Evolutionary conservation across 2,329 filamentous ascomycete species (phyloP).

Genomic region (Fusarium guadeloupense): DNA sequence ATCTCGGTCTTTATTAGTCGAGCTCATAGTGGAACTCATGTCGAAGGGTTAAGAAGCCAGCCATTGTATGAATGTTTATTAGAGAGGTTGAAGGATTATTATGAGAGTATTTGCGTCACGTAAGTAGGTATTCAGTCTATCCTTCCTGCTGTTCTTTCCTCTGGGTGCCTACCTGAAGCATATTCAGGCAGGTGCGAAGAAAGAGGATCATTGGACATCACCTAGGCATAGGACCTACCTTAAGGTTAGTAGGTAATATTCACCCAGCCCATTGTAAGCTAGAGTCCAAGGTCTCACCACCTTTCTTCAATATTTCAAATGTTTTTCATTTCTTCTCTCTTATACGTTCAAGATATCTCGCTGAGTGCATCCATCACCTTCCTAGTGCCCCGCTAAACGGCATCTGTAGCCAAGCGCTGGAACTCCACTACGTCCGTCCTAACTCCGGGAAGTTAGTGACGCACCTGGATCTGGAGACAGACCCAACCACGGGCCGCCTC

Average conservation of each 20-base stretch:
- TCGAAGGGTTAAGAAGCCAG: neutral
- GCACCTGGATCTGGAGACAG: slow-evolving; percentile 28
- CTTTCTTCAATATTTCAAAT: no score
- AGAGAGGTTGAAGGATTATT: no score
- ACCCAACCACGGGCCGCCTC: neutral
- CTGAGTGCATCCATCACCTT: no score
- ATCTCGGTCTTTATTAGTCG: slow-evolving; percentile 7
- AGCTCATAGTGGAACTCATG: slow-evolving; percentile 12
- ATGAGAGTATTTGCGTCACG: no score
- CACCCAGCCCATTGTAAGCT: no score
- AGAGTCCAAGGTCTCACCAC: no score
- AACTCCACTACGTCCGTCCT: slow-evolving; percentile 40
- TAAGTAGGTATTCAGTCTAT: no score
- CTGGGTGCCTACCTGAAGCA: neutral
- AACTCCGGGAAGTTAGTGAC: slow-evolving; percentile 43
- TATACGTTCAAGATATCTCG: no score
- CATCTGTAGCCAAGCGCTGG: slow-evolving; percentile 2
- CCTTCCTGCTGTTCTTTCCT: neutral
- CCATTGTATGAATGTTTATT: no score
- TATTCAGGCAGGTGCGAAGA: neutral
- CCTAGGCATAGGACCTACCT: no score
- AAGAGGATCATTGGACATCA: neutral
- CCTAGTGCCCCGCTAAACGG: slow-evolving; percentile 17
- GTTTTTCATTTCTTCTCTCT: no score
- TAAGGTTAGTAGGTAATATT: no score